Base-by-base conservation (phyloP, 1,139 yeast species). In the Spathaspora sp. region DNA sequence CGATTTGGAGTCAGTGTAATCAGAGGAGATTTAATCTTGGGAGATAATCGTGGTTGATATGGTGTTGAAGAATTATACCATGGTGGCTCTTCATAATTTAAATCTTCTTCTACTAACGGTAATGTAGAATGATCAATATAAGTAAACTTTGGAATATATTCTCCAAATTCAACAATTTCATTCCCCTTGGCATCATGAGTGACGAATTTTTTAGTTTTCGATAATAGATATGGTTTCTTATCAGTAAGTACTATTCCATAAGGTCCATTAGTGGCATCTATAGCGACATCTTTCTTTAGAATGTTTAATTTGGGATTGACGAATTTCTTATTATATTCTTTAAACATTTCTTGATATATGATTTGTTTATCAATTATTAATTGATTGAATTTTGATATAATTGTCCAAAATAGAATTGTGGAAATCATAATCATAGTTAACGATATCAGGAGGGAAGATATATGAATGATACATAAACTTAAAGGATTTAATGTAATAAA, bases 291-390 rank as follows among this genome's bases (percentile, higher is more conserved):
- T 53, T 84, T 80, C 45, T 75, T 74, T 45, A 74, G 63, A 7
- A 74, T 72, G 6, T 81, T 73, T 1, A 80, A 65, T 45, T 77
- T 76, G 3, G 91, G 90, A 43, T 76, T 75, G n/a, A 86, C 86
- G 51, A 75, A 80, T 58, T 86, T 86, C 38, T 73, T 66, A 53
- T 84, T 79, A 56, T 83, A 83, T 56, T 86, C 95, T 31, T 74
- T 76, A 50, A 83, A 71, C 56, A 81, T 80, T 55, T 86, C 89
- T 51, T 77, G 80, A 51, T 76, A 78, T 7, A 87, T 58, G 10
- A 84, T 69, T 45, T 80, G 81, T 52, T 82, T 84, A 61, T 87
- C 93, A 44, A 73, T 68, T 15, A 82, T 51, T 46, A 81, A 86
- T 42, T 72, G 66, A 38, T 63, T 59, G n/a, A 82, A 58, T 6